A percentile compares a stretch with the other conserved stretches of the same genome.
Evolutionary conservation across 2,329 filamentous ascomycete species (phyloP).

Genomic region (Fusarium miscanthi): DNA sequence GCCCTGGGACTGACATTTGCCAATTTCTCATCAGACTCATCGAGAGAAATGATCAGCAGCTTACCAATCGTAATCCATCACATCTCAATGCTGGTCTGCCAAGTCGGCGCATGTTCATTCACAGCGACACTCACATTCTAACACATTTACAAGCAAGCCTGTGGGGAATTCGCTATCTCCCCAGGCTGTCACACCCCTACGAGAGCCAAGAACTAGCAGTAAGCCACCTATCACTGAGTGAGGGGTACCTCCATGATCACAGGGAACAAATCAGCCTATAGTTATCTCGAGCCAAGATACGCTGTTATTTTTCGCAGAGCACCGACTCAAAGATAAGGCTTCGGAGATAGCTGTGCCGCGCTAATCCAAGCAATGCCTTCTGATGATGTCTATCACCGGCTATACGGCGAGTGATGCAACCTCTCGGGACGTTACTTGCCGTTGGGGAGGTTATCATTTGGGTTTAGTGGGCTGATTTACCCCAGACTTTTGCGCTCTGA

Average conservation of each 20-base stretch:
- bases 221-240: constrained; percentile 16
- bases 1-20: constrained; percentile 15
- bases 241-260: constrained; percentile 27
- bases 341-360: constrained; percentile 5
- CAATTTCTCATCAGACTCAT: neutral
- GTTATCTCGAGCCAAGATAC: constrained; percentile 3
- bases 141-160: neutral
- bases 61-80: neutral
- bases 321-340: constrained; percentile 13
- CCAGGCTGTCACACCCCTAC: constrained; percentile 4
- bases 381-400: constrained; percentile 2
- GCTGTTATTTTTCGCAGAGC: neutral
- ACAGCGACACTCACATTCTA: too few relatives aligned
- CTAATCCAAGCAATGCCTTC: neutral
- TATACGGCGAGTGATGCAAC: neutral
- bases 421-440: neutral
- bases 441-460: neutral
- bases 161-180: neutral
- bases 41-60: neutral
- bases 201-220: constrained; percentile 26
- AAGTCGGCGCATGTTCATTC: neutral
- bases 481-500: constrained; percentile 12
- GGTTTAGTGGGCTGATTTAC: neutral
- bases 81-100: neutral
- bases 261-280: constrained; percentile 10